Conservation (phyloP, 495 filamentous ascomycete genomes). For the Aspergillus kassunensis region DNA sequence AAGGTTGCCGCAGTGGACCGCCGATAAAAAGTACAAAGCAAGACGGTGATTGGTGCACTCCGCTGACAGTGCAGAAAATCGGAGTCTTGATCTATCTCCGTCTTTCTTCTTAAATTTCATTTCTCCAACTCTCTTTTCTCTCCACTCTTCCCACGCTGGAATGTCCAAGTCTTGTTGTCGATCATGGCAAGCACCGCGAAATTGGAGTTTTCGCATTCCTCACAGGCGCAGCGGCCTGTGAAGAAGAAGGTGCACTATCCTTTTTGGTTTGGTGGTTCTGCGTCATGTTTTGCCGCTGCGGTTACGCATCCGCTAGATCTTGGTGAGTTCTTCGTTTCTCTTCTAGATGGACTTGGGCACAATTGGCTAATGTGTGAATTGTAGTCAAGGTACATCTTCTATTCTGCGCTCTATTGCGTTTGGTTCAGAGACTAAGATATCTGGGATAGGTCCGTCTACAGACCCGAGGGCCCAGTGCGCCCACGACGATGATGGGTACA, state of each 20-base stretch:
- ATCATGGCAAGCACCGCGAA: slow-evolving; percentile 42
- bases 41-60: slow-evolving; percentile 35
- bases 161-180: slow-evolving; percentile 24
- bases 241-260: slow-evolving; percentile 60
- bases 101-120: slow-evolving; percentile 9
- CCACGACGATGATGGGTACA: slow-evolving; percentile 74
- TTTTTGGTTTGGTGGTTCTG: slow-evolving; percentile 94
- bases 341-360: neutral
- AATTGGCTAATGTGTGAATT: slow-evolving; percentile 1
- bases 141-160: slow-evolving; percentile 10
- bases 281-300: slow-evolving; percentile 82
- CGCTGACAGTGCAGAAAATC: slow-evolving; percentile 27
- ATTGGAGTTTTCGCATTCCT: slow-evolving; percentile 31
- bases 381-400: slow-evolving; percentile 6
- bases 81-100: slow-evolving; percentile 41
- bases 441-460: slow-evolving; percentile 75
- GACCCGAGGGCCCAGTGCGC: slow-evolving; percentile 63
- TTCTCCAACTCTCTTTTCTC: slow-evolving; percentile 6
- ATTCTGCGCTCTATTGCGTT: neutral
- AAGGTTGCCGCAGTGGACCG: slow-evolving; percentile 15
- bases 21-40: slow-evolving; percentile 20
- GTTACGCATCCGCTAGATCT: slow-evolving; percentile 88
- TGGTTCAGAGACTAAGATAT: slow-evolving; percentile 16
- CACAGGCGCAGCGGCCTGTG: slow-evolving; percentile 22
- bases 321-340: slow-evolving; percentile 29